Evolutionary conservation across 768 basidiomycete species (phyloP).

Genomic region (Rhizopogon vesiculosus): DNA sequence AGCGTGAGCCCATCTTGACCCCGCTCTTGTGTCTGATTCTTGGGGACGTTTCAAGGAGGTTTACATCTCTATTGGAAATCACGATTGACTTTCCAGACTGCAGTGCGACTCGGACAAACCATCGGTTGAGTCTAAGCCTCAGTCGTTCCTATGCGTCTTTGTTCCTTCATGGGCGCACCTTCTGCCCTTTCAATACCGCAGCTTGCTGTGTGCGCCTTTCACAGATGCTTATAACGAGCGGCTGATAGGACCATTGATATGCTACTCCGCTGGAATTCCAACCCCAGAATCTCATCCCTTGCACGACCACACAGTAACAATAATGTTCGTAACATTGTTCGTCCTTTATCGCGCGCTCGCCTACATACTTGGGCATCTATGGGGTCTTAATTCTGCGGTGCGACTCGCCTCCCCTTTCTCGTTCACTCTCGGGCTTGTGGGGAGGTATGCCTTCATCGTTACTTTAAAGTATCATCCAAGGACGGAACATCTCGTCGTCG

Average conservation of each 20-base stretch:
- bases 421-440: background rate
- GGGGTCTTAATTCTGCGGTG: background rate
- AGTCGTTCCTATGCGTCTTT: too few relatives aligned
- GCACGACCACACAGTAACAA: too few relatives aligned
- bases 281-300: background rate
- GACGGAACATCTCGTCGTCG: background rate
- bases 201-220: background rate
- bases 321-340: background rate
- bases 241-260: background rate
- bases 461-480: background rate
- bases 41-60: too few relatives aligned
- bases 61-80: too few relatives aligned
- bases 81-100: too few relatives aligned
- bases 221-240: background rate
- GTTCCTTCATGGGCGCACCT: too few relatives aligned
- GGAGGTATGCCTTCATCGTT: background rate
- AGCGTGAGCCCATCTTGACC: too few relatives aligned
- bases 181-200: too few relatives aligned
- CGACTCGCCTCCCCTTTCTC: too few relatives aligned
- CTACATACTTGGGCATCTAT: background rate
- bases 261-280: background rate
- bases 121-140: too few relatives aligned
- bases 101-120: too few relatives aligned
- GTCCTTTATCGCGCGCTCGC: background rate
- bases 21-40: too few relatives aligned